Conservation (phyloP, 1,139 yeast genomes). For the Lodderomyces elongisporus region DNA sequence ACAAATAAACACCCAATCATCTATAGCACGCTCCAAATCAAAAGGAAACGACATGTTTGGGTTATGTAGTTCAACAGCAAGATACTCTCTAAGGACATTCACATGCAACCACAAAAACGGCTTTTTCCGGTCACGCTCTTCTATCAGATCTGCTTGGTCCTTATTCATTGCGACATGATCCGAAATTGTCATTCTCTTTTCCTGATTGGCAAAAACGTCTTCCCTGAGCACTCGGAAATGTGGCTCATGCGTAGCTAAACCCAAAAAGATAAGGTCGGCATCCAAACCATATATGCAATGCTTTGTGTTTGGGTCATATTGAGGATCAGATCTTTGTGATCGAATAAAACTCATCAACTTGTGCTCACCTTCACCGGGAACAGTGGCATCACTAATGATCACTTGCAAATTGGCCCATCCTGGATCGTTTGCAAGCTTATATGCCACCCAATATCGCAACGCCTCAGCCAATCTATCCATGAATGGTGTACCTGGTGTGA, state of each 20-base stretch:
- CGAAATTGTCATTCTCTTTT: slow-evolving; percentile 42
- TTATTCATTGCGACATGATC: slow-evolving; percentile 54
- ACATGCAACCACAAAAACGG: slow-evolving; percentile 95
- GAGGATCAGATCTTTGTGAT: slow-evolving; percentile 77
- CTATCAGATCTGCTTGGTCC: slow-evolving; percentile 51
- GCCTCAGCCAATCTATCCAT: slow-evolving; percentile 87
- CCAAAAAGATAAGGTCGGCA: slow-evolving; percentile 95
- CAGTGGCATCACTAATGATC: slow-evolving; percentile 90
- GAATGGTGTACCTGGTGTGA: slow-evolving; percentile 98
- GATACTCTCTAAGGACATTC: slow-evolving; percentile 80
- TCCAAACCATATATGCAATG: slow-evolving; percentile 97
- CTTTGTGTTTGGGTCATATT: slow-evolving; percentile 80
- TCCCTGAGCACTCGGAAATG: slow-evolving; percentile 92
- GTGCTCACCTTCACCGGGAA: slow-evolving; percentile 99
- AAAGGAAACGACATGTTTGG: slow-evolving; percentile 69
- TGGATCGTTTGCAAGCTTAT: slow-evolving; percentile 79
- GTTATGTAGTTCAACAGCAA: slow-evolving; percentile 72
- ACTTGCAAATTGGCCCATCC: slow-evolving; percentile 87
- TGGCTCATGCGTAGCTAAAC: slow-evolving; percentile 94
- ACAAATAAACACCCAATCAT: slow-evolving; percentile 99
- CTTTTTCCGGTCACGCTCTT: slow-evolving; percentile 59
- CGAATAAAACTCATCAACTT: slow-evolving; percentile 94
- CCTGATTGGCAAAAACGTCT: slow-evolving; percentile 80
- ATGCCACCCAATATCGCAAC: slow-evolving; percentile 84
- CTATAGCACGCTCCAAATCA: slow-evolving; percentile 92